Evolutionary conservation across 1,139 yeast species (phyloP).

Genomic region (Yamadazyma siamensis): DNA sequence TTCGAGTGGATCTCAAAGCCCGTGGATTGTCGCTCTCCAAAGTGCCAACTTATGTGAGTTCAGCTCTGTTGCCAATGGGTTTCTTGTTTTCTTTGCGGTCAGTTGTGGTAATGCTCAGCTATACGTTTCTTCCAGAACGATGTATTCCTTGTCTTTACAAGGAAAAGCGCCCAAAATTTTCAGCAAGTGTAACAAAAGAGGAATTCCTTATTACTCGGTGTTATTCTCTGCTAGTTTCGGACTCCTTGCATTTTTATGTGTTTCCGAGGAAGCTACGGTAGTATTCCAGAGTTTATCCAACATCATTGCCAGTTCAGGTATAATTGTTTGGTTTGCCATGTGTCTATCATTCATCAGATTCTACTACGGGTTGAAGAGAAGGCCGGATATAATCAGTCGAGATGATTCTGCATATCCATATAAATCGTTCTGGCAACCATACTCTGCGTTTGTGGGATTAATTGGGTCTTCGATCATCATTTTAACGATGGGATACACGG

Average conservation of each 20-base stretch:
- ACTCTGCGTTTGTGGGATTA: constrained; percentile 65
- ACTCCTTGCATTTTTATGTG: constrained; percentile 56
- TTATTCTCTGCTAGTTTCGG: constrained; percentile 60
- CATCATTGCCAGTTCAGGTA: constrained; percentile 66
- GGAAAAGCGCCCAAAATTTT: constrained; percentile 64
- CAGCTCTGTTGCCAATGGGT: constrained; percentile 61
- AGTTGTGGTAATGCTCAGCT: constrained; percentile 76
- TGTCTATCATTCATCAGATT: constrained; percentile 70
- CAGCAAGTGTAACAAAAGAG: constrained; percentile 56
- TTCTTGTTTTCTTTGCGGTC: constrained; percentile 70
- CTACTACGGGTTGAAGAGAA: constrained; percentile 58
- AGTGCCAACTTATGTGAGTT: constrained; percentile 62
- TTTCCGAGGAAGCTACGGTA: constrained; percentile 55
- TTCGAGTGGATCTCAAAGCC: constrained; percentile 63
- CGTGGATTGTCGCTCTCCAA: constrained; percentile 80
- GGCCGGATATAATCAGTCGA: constrained; percentile 65
- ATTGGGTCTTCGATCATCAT: constrained; percentile 53
- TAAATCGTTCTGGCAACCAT: constrained; percentile 76
- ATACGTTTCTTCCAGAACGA: constrained; percentile 75
- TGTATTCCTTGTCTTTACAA: constrained; percentile 71
- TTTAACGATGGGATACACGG: constrained; percentile 66
- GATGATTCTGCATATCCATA: constrained; percentile 72
- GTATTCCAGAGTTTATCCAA: constrained; percentile 65
- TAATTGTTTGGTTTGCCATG: constrained; percentile 81
- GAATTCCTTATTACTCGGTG: constrained; percentile 74